Evolutionary conservation across 176 grass and related monocot species (phyloP).

Genomic region (Poa pratensis): DNA sequence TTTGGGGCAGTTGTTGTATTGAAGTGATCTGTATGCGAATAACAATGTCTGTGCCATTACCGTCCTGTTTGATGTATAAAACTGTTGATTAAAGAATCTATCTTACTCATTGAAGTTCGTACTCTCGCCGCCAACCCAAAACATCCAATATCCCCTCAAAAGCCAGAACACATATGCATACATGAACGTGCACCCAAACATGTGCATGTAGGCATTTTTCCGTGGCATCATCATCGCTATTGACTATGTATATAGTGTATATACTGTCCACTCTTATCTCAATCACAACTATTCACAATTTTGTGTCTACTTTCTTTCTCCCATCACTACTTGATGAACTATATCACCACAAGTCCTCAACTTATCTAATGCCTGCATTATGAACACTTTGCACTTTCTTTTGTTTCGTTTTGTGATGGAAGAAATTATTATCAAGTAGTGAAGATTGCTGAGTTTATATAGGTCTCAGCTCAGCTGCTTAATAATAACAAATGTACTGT

Average conservation of each 20-base stretch:
- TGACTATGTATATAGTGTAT: slow-evolving; percentile 15
- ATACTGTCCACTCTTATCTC: neutral
- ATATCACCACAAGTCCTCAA: slow-evolving; percentile 12
- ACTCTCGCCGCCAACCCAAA: slow-evolving; percentile 1
- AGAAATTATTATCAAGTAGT: neutral
- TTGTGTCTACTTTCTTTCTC: neutral
- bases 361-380: slow-evolving; percentile 3
- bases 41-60: neutral
- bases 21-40: slow-evolving; percentile 19
- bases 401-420: slow-evolving; percentile 1
- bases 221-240: slow-evolving; percentile 6
- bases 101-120: slow-evolving; percentile 19
- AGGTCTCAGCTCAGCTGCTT: slow-evolving; percentile 11
- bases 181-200: slow-evolving; percentile 28
- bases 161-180: neutral
- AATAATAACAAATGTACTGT: slow-evolving; percentile 20
- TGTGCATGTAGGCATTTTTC: neutral
- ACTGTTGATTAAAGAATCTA: slow-evolving; percentile 18
- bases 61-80: slow-evolving; percentile 19
- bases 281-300: neutral
- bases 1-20: neutral
- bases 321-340: slow-evolving; percentile 1
- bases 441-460: neutral
- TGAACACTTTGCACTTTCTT: neutral
- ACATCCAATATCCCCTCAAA: neutral